Base-by-base conservation (phyloP, 177 flowering plant genomes). In the Vitis hybrid region DNA sequence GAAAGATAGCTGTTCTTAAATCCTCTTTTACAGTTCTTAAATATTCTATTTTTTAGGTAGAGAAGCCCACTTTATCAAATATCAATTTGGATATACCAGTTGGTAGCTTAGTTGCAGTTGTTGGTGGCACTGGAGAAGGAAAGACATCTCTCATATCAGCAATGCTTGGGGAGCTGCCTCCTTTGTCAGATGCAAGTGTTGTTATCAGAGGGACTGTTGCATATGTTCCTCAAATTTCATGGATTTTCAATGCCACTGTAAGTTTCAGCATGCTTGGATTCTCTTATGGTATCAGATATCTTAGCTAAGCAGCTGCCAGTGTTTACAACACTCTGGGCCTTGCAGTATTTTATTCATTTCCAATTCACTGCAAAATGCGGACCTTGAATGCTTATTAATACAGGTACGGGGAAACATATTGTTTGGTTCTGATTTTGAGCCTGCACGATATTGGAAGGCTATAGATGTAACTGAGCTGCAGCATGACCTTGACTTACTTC, bases 161-260 rank as follows among this genome's bases (percentile, higher is more conserved):
- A 77, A 96, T 96, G 97, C 95, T 96, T 68, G 97, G 99, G 70
- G 99, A 96, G 85, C 79, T 96, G 72, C 91, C 97, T 76, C 79
- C 97, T 3, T 31, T 84, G 45, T 76, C 80, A 26, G 84, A 83
- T 84, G 56, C 94, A 67, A 83, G 71, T 79, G 94, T 86, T 74
- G 76, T 77, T 48, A 76, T 87, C 19, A 80, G 98, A 74, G 99
- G 99, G 78, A 74, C 86, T 22, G 95, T 89, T 77, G 96, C 98
- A 59, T 96, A 91, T 82, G 97, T 96, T 68, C 93, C 99, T 19
- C 99, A 96, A 85, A 76, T 92, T 82, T 93, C 99, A 21, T 96
- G 99, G 98, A 96, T 96, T 74, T 96, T 93, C 75, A 96, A 96
- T 88, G 97, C 94, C 57, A 96, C 98, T 57, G 99, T 96, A 69